Evolutionary conservation across 371 early-diverging fungal species (phyloP).

Genomic region (Rozella allomycis): DNA sequence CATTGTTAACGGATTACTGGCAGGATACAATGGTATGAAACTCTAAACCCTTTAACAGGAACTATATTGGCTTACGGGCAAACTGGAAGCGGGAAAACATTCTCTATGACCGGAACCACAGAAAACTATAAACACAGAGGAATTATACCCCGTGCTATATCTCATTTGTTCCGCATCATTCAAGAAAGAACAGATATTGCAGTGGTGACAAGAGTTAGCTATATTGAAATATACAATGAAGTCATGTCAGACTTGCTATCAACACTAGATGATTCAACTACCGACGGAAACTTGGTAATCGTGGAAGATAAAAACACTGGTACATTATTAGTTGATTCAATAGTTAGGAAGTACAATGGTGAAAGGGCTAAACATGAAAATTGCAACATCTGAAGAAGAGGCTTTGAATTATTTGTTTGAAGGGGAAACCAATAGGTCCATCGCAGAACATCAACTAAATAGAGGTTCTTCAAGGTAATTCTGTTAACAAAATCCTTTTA

Average conservation of each 20-base stretch:
- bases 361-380: constrained; percentile 19
- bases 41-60: not conserved
- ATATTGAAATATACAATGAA: constrained; percentile 48
- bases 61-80: constrained; percentile 23
- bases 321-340: constrained; percentile 8
- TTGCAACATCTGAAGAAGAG: constrained; percentile 27
- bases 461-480: constrained; percentile 17
- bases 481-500: constrained; percentile 9
- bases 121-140: constrained; percentile 34
- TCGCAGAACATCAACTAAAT: constrained; percentile 31
- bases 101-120: constrained; percentile 35
- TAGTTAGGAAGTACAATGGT: constrained; percentile 18
- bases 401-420: constrained; percentile 28
- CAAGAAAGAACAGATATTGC: constrained; percentile 19
- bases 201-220: constrained; percentile 19
- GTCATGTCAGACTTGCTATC: constrained; percentile 29
- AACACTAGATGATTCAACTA: constrained; percentile 7
- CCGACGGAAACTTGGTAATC: constrained; percentile 6
- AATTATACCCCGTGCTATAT: constrained; percentile 24
- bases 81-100: constrained; percentile 50
- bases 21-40: constrained; percentile 30
- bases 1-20: constrained; percentile 22
- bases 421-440: constrained; percentile 32
- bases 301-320: constrained; percentile 21
- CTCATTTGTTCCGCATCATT: constrained; percentile 21